phyloP scores from a whole-genome alignment of 108 stramenopile species.

The Cylindrotheca closterium region DNA sequence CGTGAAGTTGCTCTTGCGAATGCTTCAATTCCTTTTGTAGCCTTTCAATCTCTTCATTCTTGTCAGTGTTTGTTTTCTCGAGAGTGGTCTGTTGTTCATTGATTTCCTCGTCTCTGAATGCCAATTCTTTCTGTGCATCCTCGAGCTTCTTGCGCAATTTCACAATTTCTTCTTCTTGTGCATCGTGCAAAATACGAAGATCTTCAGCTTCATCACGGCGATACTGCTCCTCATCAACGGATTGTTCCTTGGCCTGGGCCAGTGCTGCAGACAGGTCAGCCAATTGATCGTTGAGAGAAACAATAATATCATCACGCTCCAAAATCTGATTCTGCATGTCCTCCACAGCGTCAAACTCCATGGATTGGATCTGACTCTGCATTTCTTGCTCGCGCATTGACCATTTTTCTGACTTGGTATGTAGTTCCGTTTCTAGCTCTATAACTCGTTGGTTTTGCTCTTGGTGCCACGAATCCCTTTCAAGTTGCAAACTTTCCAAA shows the following conservation, averaged over 20 bases:
- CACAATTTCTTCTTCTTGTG: conserved; percentile 46
- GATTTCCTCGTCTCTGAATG: conserved; percentile 34
- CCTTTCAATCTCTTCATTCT: conserved; percentile 4
- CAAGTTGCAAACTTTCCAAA: conserved; percentile 18
- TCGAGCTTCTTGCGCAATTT: conserved; percentile 45
- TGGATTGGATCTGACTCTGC: conserved; percentile 20
- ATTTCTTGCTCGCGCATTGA: conserved; percentile 16
- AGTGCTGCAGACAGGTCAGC: conserved; percentile 46
- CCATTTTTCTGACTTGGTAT: conserved; percentile 13
- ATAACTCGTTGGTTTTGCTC: conserved; percentile 16
- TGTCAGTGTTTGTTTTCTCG: not conserved
- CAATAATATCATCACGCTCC: conserved; percentile 36
- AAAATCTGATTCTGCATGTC: conserved; percentile 13
- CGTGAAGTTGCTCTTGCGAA: not conserved
- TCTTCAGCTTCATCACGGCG: conserved; percentile 48
- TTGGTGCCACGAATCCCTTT: conserved; percentile 12
- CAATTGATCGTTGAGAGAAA: conserved; percentile 31
- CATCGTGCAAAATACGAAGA: conserved; percentile 45
- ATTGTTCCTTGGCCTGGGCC: conserved; percentile 44
- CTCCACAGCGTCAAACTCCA: conserved; percentile 24
- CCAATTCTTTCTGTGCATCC: conserved; percentile 40
- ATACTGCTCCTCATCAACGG: conserved; percentile 43
- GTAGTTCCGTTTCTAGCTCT: conserved; percentile 15
- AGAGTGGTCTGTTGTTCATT: conserved; percentile 19
- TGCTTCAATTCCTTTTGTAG: not conserved